phyloP scores from a whole-genome alignment of 2,329 filamentous ascomycete species.

The Pyrenophora teres region DNA sequence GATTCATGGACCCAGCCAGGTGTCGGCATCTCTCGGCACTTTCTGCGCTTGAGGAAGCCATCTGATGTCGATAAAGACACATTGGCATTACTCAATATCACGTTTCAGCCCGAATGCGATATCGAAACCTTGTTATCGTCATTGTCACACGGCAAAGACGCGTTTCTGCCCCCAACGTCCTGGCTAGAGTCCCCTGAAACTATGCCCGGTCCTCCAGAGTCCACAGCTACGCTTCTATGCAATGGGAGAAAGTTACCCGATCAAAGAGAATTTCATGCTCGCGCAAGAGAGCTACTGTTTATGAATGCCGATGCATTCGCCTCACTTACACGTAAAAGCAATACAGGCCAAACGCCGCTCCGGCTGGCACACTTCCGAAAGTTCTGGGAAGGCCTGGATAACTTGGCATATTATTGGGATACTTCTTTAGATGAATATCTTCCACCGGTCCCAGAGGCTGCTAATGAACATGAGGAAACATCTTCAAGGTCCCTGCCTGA shows the following conservation, averaged over 20 bases:
- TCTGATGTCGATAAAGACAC: slow-evolving; percentile 49
- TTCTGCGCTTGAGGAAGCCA: slow-evolving; percentile 49
- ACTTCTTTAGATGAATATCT: slow-evolving; percentile 62
- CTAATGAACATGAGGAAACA: slow-evolving; percentile 5
- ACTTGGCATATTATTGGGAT: slow-evolving; percentile 67
- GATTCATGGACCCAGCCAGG: slow-evolving; percentile 42
- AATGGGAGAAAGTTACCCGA: slow-evolving; percentile 57
- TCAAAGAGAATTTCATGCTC: slow-evolving; percentile 54
- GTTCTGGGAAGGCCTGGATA: slow-evolving; percentile 64
- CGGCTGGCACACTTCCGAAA: slow-evolving; percentile 62
- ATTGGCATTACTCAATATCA: slow-evolving; percentile 51
- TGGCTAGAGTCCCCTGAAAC: slow-evolving; percentile 39
- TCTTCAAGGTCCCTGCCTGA: slow-evolving; percentile 1
- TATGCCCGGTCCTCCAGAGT: slow-evolving; percentile 28
- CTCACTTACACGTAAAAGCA: slow-evolving; percentile 57
- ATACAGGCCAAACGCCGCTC: slow-evolving; percentile 53
- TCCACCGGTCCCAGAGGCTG: slow-evolving; percentile 28
- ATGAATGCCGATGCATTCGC: slow-evolving; percentile 63
- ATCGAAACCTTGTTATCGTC: slow-evolving; percentile 48
- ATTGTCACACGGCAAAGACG: slow-evolving; percentile 38
- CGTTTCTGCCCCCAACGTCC: slow-evolving; percentile 48
- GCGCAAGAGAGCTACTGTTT: slow-evolving; percentile 57
- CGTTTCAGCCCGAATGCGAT: slow-evolving; percentile 42
- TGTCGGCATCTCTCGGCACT: slow-evolving; percentile 53
- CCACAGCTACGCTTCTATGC: slow-evolving; percentile 45